Conservation (phyloP, 2,329 filamentous ascomycete species). For the Arthrinium puccinioides region DNA sequence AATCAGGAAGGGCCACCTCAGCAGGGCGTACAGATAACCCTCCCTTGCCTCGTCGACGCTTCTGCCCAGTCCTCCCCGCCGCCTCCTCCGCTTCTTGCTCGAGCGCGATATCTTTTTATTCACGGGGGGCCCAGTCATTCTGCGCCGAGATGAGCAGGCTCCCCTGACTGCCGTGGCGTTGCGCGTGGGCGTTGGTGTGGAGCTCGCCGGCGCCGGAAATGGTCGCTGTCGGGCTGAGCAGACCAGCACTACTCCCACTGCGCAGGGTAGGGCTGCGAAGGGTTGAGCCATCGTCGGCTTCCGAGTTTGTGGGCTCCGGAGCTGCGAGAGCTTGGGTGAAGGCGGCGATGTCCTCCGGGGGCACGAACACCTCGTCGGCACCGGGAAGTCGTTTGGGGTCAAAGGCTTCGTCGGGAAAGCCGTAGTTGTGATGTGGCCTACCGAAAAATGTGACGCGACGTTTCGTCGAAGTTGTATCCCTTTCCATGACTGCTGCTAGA, state of each 20-base stretch:
- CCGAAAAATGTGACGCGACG: constrained; percentile 10
- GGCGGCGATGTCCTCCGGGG: constrained; percentile 62
- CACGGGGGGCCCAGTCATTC: constrained; percentile 84
- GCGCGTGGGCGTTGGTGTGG: constrained; percentile 13
- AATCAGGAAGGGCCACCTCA: constrained; percentile 87
- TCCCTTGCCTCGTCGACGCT: constrained; percentile 90
- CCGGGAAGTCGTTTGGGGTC: constrained; percentile 70
- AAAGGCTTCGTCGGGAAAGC: constrained; percentile 56
- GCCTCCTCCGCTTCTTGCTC: constrained; percentile 23
- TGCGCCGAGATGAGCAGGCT: constrained; percentile 72
- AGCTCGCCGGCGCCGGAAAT: constrained; percentile 25
- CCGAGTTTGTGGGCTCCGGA: constrained; percentile 64
- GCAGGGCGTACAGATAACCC: constrained; percentile 78
- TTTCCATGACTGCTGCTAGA: neutral
- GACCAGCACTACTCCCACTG: constrained; percentile 30
- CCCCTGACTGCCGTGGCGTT: constrained; percentile 24
- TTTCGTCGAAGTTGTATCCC: neutral
- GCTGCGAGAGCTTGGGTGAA: constrained; percentile 80
- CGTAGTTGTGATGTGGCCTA: constrained; percentile 34
- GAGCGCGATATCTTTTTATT: constrained; percentile 4
- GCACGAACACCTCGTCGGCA: constrained; percentile 68
- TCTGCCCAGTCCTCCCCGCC: constrained; percentile 38
- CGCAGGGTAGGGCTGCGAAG: constrained; percentile 33
- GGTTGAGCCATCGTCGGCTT: constrained; percentile 42
- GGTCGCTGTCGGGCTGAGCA: constrained; percentile 32